Evolutionary conservation across 495 filamentous ascomycete genomes (phyloP).

Genomic region (Penicillium bialowiezense): DNA sequence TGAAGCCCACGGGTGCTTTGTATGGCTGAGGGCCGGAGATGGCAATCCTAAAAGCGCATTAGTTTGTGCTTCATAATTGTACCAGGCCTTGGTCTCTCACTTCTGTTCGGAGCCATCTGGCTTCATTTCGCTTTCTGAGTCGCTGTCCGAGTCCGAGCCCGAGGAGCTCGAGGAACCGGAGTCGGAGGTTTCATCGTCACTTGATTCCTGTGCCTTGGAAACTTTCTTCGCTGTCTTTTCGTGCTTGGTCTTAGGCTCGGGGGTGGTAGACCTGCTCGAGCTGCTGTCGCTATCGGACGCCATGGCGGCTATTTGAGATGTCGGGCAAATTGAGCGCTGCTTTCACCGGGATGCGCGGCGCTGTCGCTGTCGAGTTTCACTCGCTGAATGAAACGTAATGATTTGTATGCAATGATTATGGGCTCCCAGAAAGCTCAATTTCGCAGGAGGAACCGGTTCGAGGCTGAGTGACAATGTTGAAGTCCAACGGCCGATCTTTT

Average conservation of each 20-base stretch:
- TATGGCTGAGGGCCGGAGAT: constrained; percentile 31
- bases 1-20: constrained; percentile 44
- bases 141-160: constrained; percentile 30
- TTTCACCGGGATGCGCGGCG: constrained; percentile 3
- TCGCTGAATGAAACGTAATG: no score
- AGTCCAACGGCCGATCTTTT: constrained; percentile 33
- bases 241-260: constrained; percentile 25
- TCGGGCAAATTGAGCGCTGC: neutral
- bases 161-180: constrained; percentile 24
- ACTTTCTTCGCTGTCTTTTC: constrained; percentile 27
- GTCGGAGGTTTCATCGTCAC: constrained; percentile 20
- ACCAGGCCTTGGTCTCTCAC: constrained; percentile 11
- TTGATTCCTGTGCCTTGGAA: constrained; percentile 24
- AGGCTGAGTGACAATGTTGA: constrained; percentile 17
- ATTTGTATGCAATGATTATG: neutral
- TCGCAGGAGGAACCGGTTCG: neutral
- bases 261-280: constrained; percentile 32
- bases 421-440: neutral
- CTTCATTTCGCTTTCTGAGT: constrained; percentile 32
- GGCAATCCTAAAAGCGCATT: constrained; percentile 10
- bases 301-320: constrained; percentile 24
- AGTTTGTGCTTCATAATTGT: neutral
- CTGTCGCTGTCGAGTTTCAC: neutral
- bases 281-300: constrained; percentile 31
- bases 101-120: constrained; percentile 21